Conservation (phyloP, 768 basidiomycete species). For the Lanmaoa pseudosensibilis region DNA sequence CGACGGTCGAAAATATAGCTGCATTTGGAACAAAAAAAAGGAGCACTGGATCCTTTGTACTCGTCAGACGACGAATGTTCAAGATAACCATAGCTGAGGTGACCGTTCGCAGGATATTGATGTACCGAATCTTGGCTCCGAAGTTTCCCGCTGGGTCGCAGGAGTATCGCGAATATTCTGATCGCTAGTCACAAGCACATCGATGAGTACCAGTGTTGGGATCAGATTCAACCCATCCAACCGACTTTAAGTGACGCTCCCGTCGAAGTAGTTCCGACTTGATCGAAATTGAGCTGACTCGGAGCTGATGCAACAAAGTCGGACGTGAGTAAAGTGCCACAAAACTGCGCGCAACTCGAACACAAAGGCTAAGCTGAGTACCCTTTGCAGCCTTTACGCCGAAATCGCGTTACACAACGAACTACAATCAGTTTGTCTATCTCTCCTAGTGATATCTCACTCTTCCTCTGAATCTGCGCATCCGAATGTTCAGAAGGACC, state of each 20-base stretch:
- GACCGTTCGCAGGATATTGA: too few species aligned
- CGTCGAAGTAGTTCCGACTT: too few species aligned
- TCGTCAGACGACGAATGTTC: background rate
- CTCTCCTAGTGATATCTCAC: background rate
- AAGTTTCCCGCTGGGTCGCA: background rate
- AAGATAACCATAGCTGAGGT: too few species aligned
- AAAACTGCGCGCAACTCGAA: background rate
- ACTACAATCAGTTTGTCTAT: background rate
- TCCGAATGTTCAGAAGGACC: conserved; percentile 21
- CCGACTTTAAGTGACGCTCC: background rate
- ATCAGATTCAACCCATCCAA: background rate
- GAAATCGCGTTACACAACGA: conserved; percentile 1
- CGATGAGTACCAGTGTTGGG: background rate
- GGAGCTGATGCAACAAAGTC: background rate
- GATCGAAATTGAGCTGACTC: background rate
- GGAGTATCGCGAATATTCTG: too few species aligned
- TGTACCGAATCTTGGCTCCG: too few species aligned
- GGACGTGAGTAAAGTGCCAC: background rate
- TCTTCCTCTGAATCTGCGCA: conserved; percentile 1
- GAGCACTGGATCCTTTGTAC: background rate
- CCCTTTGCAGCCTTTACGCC: background rate
- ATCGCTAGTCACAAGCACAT: background rate
- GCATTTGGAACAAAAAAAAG: background rate
- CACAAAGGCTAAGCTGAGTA: background rate
- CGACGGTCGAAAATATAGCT: background rate